A percentile compares a stretch with the other conserved stretches of the same genome.
Conservation (phyloP, 345 rosid genomes). For the Arabidopsis arenosa region DNA sequence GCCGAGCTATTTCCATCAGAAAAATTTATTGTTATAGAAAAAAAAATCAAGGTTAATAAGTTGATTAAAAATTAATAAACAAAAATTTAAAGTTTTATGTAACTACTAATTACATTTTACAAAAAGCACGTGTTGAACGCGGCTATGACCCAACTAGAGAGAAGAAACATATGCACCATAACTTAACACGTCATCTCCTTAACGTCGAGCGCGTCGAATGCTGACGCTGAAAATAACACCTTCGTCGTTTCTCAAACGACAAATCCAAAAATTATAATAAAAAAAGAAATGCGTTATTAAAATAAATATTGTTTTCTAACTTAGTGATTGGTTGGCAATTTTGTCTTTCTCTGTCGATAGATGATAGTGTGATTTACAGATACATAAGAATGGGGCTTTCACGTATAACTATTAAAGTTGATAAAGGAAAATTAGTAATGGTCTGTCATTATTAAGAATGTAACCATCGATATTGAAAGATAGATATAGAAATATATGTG, state of each 20-base stretch:
- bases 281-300: neutral
- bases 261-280: neutral
- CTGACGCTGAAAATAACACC: slow-evolving; percentile 13
- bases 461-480: slow-evolving; percentile 27
- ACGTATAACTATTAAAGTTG: neutral
- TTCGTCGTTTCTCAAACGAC: slow-evolving; percentile 30
- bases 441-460: neutral
- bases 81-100: neutral
- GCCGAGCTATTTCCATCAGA: too few relatives aligned
- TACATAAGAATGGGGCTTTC: slow-evolving; percentile 21
- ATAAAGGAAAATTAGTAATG: neutral
- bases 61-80: neutral
- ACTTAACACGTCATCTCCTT: slow-evolving; percentile 38
- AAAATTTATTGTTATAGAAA: too few relatives aligned
- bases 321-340: slow-evolving; percentile 29
- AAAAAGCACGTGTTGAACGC: slow-evolving; percentile 37
- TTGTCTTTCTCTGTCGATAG: slow-evolving; percentile 29
- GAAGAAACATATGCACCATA: slow-evolving; percentile 24
- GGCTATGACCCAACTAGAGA: neutral
- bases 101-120: neutral
- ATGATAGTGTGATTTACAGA: slow-evolving; percentile 11
- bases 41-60: neutral
- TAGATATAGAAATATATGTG: slow-evolving; percentile 30
- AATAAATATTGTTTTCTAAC: slow-evolving; percentile 3
- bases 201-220: slow-evolving; percentile 24